These are phyloP conservation scores for Immersiella caudata DNA, from an alignment of 495 filamentous ascomycete genomes.

Conservation along the genomic window DNA sequence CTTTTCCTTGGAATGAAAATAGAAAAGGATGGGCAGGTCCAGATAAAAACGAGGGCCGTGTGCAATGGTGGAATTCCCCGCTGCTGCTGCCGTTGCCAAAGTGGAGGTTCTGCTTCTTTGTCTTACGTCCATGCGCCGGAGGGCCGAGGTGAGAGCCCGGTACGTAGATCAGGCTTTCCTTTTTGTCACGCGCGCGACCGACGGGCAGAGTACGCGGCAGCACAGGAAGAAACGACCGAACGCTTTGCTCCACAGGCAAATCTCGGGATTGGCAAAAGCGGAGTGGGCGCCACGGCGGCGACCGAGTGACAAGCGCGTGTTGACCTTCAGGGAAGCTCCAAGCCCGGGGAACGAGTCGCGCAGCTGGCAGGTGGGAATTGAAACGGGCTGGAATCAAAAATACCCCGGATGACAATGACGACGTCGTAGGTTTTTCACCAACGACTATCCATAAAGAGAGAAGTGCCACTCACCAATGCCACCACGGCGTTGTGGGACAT, in stretches of 20 bases:
- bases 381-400: constrained; percentile 1
- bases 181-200: constrained; percentile 13
- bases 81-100: background rate
- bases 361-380: background rate
- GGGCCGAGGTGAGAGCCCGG: background rate
- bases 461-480: constrained; percentile 51
- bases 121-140: background rate
- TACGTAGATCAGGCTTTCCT: background rate
- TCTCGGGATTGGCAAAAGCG: constrained; percentile 3
- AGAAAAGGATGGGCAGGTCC: background rate
- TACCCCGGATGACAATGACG: constrained; percentile 20
- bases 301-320: background rate
- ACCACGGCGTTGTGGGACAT: constrained; percentile 48
- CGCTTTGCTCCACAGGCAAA: constrained; percentile 14
- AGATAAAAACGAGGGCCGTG: background rate
- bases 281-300: background rate
- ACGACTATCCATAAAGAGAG: background rate
- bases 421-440: constrained; percentile 5
- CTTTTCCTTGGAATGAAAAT: background rate
- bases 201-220: constrained; percentile 3
- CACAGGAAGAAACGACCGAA: background rate
- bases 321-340: constrained; percentile 8
- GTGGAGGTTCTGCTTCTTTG: background rate
- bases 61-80: background rate
- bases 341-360: background rate